Conservation (phyloP, 441 rosid genomes). For the Erysimum cheiri region DNA sequence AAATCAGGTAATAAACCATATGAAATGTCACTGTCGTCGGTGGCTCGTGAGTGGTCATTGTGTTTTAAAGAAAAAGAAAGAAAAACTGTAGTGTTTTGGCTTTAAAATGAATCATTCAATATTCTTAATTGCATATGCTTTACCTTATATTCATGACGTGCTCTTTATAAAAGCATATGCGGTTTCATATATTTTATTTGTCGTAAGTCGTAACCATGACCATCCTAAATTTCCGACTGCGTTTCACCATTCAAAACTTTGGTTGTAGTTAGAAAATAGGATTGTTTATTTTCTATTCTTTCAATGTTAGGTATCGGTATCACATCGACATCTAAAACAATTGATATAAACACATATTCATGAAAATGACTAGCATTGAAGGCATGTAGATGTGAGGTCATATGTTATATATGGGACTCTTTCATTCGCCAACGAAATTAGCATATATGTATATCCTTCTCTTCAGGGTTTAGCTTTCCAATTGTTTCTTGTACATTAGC, state of each 20-base stretch:
- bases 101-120: constrained; percentile 9
- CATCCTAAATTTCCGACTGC: background rate
- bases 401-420: background rate
- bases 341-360: background rate
- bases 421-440: constrained; percentile 10
- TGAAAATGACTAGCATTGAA: constrained; percentile 8
- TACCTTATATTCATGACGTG: background rate
- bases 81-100: constrained; percentile 8
- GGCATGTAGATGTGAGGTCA: constrained; percentile 24
- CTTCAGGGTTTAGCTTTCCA: constrained; percentile 12
- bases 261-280: constrained; percentile 14
- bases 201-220: background rate
- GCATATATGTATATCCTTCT: constrained; percentile 1
- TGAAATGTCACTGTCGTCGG: constrained; percentile 8
- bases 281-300: background rate
- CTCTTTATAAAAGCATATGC: background rate
- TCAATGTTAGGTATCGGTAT: constrained; percentile 8
- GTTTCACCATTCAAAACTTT: constrained; percentile 12
- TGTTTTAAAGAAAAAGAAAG: background rate
- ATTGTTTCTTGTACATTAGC: constrained; percentile 20
- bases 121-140: background rate
- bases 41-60: constrained; percentile 22
- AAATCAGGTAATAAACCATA: background rate
- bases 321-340: constrained; percentile 25
- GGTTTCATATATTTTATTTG: background rate